Base-by-base conservation (phyloP, 129 eudicot species). In the Solidago caesia region DNA sequence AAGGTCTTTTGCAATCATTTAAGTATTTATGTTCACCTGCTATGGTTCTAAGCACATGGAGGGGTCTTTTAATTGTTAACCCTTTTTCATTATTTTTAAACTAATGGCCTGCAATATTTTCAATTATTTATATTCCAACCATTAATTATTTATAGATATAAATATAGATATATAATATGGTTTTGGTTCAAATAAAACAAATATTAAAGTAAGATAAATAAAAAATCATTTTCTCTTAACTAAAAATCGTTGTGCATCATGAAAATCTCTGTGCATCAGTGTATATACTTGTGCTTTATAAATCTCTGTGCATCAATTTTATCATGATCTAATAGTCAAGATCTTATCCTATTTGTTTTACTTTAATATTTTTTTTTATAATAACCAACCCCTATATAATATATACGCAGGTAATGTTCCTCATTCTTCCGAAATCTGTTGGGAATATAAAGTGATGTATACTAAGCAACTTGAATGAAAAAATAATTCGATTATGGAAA, bases 41-140 rank as follows among this genome's bases (percentile, higher is more conserved):
- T 51, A 58, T 78, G 39, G 69, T 75, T 73, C 67, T 73, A 33
- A 70, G 85, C 88, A 84, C 88, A 84, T 81, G 88, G 85, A 81
- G 83, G 85, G 88, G 88, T 77, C 85, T 74, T 80, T 55, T 39
- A 81, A 74, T 67, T 57, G 56, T 21, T 56, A 39, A 43, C 45
- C 53, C 55, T 49, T 66, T 67, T 73, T 63, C 61, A 33, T 49
- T 14, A 47, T 64, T 64, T 71, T 51, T 64, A 70, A 74, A 68
- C 15, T 61, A 74, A 60, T 78, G 83, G 80, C 80, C 82, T 71
- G 85, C 76, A 82, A 75, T 33, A 64, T 33, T 57, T 70, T 68
- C 72, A 78, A 71, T 79, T 49, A 71, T 79, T 60, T 68, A 41
- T 44, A 46, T 25, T 51, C 62, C 46, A 77, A 7, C 29, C 27